A percentile compares a stretch with the other conserved stretches of the same genome.
These are phyloP conservation scores for Pseudocercospora eumusae DNA, from an alignment of 2,329 filamentous ascomycete species.

Conservation along the genomic window DNA sequence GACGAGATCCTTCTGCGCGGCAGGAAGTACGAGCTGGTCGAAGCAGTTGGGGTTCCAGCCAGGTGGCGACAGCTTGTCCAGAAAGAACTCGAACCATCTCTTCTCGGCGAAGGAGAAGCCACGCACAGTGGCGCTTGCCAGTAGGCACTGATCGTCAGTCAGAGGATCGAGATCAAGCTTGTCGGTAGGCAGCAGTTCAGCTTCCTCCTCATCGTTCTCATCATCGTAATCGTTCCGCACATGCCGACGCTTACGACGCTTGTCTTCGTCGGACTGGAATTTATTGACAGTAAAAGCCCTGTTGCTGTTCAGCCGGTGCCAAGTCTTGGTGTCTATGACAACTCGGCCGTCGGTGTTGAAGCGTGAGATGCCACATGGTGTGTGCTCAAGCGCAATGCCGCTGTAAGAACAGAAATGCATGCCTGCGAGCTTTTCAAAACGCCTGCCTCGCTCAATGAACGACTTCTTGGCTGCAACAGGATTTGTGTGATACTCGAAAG, in stretches of 20 bases:
- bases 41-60: slow-evolving; percentile 39
- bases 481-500: slow-evolving; percentile 28
- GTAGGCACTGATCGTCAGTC: slow-evolving; percentile 34
- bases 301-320: slow-evolving; percentile 35
- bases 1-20: slow-evolving; percentile 38
- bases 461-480: slow-evolving; percentile 22
- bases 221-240: slow-evolving; percentile 32
- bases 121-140: slow-evolving; percentile 39
- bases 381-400: slow-evolving; percentile 33
- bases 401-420: slow-evolving; percentile 35
- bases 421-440: slow-evolving; percentile 33
- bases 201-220: slow-evolving; percentile 28
- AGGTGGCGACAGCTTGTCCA: slow-evolving; percentile 37
- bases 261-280: slow-evolving; percentile 29
- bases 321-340: slow-evolving; percentile 36
- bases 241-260: slow-evolving; percentile 24
- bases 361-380: slow-evolving; percentile 23
- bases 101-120: slow-evolving; percentile 42
- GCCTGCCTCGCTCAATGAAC: slow-evolving; percentile 32
- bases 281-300: slow-evolving; percentile 29
- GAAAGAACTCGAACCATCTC: slow-evolving; percentile 41
- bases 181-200: slow-evolving; percentile 29
- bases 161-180: slow-evolving; percentile 31
- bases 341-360: slow-evolving; percentile 36
- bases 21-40: slow-evolving; percentile 38